Evolutionary conservation across 352 stramenopile species (phyloP), one percentile per base, ranked within the genome.

Genomic region (Pythium myriotylum): DNA sequence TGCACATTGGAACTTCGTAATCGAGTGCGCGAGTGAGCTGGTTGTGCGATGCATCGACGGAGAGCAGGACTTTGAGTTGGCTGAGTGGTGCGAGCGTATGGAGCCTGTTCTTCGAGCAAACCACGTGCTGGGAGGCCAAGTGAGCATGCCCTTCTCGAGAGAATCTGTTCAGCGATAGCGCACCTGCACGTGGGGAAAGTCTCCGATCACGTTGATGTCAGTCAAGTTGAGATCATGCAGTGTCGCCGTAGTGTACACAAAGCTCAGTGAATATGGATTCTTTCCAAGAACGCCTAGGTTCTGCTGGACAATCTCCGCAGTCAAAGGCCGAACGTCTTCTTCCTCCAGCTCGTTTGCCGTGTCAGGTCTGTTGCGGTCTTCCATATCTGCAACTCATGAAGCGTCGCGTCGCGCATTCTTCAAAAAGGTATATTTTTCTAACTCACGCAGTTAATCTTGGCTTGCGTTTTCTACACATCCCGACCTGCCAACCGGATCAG

Each of bases 121-220:
- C 27, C 12, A 91, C 72, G 56, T 91, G 79, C 84, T 92, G 42
- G 7, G 46, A 62, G 35, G 32, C 17, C 10, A 37, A 26, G 20
- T 19, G 32, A 53, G 5, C n/a, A n/a, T 50, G 26, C n/a, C 10
- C 14, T 37, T 14, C 20, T 16, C 19, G 47, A n/a, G 23, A 4
- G 13, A 46, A 22, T 17, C 4, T 26, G 22, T 23, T 23, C 17
- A 33, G 2, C n/a, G 16, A 23, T 16, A 22, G 9, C 1, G n/a
- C 45, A 90, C 82, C 78, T 92, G 81, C 13, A 91, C 58, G 43
- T 86, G 70, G 2, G 66, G 67, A 47, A 89, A 91, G 19, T 78
- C 74, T 7, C 60, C 59, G 19, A 89, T 66, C 0, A 57, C 61
- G 2, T 68, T 33, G n/a, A 91, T 55, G 57, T 89, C 67, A 0